Evolutionary conservation across 192 early-diverging fungal genomes (phyloP).

Genomic region (Geranomyces variabilis): DNA sequence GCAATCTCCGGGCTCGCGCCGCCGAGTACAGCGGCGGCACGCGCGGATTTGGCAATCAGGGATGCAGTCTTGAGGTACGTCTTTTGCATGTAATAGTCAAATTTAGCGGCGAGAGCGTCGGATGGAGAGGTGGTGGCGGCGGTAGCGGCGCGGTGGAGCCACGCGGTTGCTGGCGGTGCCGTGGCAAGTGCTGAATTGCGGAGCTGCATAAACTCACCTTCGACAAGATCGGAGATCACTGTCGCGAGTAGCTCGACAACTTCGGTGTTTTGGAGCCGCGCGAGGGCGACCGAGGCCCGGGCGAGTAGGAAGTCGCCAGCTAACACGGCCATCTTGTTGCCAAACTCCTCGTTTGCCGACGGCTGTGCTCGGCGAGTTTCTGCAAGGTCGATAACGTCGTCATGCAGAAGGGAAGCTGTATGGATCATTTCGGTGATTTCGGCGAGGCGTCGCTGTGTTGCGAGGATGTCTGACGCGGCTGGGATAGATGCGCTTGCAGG

Average conservation of each 20-base stretch:
- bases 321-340: conserved; percentile 97
- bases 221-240: conserved; percentile 89
- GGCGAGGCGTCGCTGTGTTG: conserved; percentile 87
- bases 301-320: conserved; percentile 91
- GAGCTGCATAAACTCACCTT: conserved; percentile 98
- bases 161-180: conserved; percentile 10
- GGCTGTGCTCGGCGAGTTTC: conserved; percentile 73
- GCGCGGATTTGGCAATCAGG: conserved; percentile 91
- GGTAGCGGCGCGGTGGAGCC: conserved; percentile 5
- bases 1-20: conserved; percentile 71
- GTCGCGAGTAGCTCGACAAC: conserved; percentile 93
- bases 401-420: conserved; percentile 92
- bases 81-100: conserved; percentile 94
- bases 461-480: conserved; percentile 59
- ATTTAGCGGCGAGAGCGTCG: conserved; percentile 48
- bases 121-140: neutral
- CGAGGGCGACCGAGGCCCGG: conserved; percentile 87
- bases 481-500: neutral
- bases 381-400: conserved; percentile 87
- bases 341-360: conserved; percentile 84
- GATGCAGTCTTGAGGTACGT: conserved; percentile 95
- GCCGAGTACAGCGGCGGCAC: conserved; percentile 82
- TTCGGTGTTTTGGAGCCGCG: conserved; percentile 85
- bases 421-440: conserved; percentile 99
- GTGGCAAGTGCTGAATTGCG: conserved; percentile 62